phyloP scores from a whole-genome alignment of 2,329 filamentous ascomycete genomes.

The Fusarium sp. region DNA sequence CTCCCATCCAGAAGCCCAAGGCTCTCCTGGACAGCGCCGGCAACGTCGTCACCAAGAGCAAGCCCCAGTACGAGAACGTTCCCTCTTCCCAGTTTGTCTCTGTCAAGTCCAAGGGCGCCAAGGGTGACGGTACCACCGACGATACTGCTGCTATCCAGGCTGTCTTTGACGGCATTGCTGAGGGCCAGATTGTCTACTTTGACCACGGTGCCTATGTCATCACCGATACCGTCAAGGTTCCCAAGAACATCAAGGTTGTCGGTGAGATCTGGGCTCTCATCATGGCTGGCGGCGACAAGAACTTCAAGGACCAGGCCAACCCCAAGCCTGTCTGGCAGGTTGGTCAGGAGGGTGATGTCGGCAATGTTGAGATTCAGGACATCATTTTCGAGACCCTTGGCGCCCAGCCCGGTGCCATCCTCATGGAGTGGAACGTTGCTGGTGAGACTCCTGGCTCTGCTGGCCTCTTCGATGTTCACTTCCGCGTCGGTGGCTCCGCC shows the following conservation, averaged over 20 bases:
- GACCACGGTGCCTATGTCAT: constrained; percentile 83
- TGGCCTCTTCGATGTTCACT: constrained; percentile 96
- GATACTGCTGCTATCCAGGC: constrained; percentile 89
- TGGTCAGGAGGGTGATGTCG: constrained; percentile 82
- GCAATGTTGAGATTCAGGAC: constrained; percentile 89
- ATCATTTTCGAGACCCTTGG: constrained; percentile 89
- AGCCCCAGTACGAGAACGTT: constrained; percentile 87
- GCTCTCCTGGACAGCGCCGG: constrained; percentile 76
- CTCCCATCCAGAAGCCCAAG: constrained; percentile 73
- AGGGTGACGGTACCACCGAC: constrained; percentile 89
- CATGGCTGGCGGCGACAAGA: constrained; percentile 80
- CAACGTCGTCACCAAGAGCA: constrained; percentile 85
- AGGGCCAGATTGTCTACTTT: constrained; percentile 80
- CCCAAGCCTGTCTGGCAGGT: constrained; percentile 90
- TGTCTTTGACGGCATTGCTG: constrained; percentile 77
- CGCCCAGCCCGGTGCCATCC: constrained; percentile 86
- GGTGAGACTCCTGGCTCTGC: constrained; percentile 77
- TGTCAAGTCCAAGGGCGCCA: constrained; percentile 86
- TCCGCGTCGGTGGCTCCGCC: constrained; percentile 89
- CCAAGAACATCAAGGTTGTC: constrained; percentile 87
- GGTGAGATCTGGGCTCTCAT: constrained; percentile 94
- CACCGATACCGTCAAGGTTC: constrained; percentile 79
- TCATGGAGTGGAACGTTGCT: constrained; percentile 92
- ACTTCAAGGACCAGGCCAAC: constrained; percentile 82
- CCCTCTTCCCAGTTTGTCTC: constrained; percentile 82